phyloP scores from a whole-genome alignment of 2,329 filamentous ascomycete genomes.

The Penicillium sp. region DNA sequence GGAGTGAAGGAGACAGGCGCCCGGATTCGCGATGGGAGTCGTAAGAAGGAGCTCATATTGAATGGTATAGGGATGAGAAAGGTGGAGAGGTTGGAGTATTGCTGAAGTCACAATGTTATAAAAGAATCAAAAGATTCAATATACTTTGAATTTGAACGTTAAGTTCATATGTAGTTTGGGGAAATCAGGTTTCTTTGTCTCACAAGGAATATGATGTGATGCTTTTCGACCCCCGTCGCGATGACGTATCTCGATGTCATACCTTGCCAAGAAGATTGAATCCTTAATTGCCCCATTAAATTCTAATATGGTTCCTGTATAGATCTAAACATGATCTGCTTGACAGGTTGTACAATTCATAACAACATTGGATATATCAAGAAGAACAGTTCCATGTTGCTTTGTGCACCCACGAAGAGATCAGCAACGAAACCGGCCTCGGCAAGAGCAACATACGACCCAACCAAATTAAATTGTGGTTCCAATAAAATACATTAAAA shows the following conservation, averaged over 20 bases:
- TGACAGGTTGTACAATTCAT: not conserved
- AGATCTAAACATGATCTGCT: not conserved
- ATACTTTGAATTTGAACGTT: not conserved
- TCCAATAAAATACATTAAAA: not conserved
- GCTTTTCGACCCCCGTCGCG: not conserved
- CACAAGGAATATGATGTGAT: not conserved
- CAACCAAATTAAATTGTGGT: not conserved
- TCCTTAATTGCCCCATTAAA: too few species aligned
- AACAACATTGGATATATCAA: not conserved
- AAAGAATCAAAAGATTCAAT: not conserved
- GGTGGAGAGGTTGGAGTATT: not conserved
- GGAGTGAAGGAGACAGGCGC: not conserved
- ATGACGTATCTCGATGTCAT: conserved; percentile 16
- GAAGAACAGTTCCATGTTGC: not conserved
- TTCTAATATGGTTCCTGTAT: not conserved
- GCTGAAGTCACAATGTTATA: not conserved
- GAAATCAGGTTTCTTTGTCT: conserved; percentile 10
- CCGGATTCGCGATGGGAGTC: not conserved
- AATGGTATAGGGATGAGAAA: not conserved
- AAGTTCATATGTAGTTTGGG: not conserved
- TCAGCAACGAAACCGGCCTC: conserved; percentile 1
- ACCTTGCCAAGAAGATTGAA: conserved; percentile 2
- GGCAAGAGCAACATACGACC: conserved; percentile 7
- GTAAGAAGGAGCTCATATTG: conserved; percentile 7
- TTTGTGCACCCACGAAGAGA: not conserved